A percentile compares a stretch with the other conserved stretches of the same genome.
phyloP scores from a whole-genome alignment of 371 early-diverging fungal genomes.

The Phascolomyces articulosus region DNA sequence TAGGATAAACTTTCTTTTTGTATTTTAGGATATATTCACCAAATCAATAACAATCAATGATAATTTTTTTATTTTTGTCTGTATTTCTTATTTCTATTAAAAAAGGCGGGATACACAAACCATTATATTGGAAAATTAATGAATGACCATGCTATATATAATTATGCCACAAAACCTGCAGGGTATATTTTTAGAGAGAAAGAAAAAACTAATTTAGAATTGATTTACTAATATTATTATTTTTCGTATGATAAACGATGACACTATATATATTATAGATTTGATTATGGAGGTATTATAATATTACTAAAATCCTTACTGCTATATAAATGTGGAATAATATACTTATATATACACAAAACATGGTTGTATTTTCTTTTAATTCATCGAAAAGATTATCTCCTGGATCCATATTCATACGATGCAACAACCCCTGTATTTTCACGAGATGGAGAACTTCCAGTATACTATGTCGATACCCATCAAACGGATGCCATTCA shows the following conservation, averaged over 20 bases:
- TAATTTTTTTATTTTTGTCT: no score
- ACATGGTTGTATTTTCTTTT: no score
- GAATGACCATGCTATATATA: slow-evolving; percentile 49
- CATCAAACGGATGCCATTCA: slow-evolving; percentile 68
- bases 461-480: slow-evolving; percentile 45
- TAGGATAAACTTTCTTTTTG: not conserved
- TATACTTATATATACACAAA: slow-evolving; percentile 60
- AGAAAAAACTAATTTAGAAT: no score
- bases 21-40: no score
- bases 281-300: slow-evolving; percentile 32
- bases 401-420: no score
- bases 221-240: no score
- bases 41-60: not conserved
- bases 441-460: slow-evolving; percentile 53
- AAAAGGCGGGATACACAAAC: slow-evolving; percentile 61
- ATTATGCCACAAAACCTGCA: slow-evolving; percentile 37
- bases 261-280: no score
- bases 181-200: no score
- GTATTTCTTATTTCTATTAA: no score
- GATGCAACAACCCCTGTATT: no score
- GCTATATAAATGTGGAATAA: slow-evolving; percentile 41
- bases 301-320: not conserved
- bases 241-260: no score
- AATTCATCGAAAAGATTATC: no score
- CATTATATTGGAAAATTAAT: slow-evolving; percentile 71